These are phyloP conservation scores for Immersiporthe knoxdaviesiana DNA, from an alignment of 2,329 filamentous ascomycete species.

Conservation along the genomic window DNA sequence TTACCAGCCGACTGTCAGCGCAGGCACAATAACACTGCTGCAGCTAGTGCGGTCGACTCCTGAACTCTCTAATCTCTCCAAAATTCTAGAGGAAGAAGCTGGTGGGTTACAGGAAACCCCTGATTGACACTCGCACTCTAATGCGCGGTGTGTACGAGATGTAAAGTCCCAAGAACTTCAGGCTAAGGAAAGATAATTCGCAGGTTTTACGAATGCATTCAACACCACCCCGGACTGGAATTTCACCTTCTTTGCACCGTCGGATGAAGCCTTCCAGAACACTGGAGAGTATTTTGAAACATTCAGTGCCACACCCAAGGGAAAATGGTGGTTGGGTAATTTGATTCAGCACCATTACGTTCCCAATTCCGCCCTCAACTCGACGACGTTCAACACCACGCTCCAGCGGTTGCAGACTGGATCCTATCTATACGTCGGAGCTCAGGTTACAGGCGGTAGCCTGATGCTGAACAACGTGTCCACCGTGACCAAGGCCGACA, in stretches of 20 bases:
- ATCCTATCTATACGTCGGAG: background rate
- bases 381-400: background rate
- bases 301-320: background rate
- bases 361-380: background rate
- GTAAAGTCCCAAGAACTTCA: background rate
- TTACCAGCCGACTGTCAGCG: background rate
- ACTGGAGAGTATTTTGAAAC: background rate
- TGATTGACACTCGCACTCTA: background rate
- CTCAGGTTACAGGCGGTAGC: background rate
- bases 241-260: background rate
- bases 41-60: background rate
- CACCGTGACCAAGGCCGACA: background rate
- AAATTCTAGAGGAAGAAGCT: background rate
- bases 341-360: slow-evolving; percentile 7
- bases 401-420: background rate
- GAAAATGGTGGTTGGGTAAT: slow-evolving; percentile 1
- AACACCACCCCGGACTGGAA: background rate
- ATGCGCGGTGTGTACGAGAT: background rate
- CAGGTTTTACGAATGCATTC: background rate
- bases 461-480: slow-evolving; percentile 3
- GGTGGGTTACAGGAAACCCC: background rate
- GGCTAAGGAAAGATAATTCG: background rate
- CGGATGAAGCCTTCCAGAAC: background rate
- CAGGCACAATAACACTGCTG: background rate
- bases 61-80: background rate